These are phyloP conservation scores for Solanum chilense DNA, from an alignment of 257 asterid species.

Conservation along the genomic window DNA sequence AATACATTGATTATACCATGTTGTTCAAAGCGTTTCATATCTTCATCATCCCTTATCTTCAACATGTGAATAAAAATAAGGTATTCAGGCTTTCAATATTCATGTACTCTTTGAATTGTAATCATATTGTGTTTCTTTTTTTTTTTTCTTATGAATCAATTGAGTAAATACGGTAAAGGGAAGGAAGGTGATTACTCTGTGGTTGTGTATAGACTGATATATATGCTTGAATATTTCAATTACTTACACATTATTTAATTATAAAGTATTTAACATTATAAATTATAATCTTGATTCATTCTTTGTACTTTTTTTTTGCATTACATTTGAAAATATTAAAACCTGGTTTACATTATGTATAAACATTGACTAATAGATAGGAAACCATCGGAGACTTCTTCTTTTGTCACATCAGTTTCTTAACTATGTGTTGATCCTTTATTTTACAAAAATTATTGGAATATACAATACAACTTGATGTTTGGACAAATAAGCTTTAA, in stretches of 20 bases:
- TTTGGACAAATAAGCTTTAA: background rate
- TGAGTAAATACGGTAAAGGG: background rate
- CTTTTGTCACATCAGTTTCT: background rate
- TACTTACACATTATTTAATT: background rate
- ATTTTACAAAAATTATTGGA: background rate
- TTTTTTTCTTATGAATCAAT: too few species aligned
- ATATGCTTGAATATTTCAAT: background rate
- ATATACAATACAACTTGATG: too few species aligned
- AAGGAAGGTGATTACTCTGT: background rate
- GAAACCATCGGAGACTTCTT: too few species aligned
- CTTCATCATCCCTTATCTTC: too few species aligned
- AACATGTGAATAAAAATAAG: too few species aligned
- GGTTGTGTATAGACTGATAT: background rate
- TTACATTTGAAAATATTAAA: background rate
- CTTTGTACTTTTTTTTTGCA: background rate
- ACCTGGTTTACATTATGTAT: background rate
- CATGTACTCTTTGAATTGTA: too few species aligned
- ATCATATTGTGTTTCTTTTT: too few species aligned
- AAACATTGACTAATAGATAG: too few species aligned
- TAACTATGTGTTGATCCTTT: background rate
- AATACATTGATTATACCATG: too few species aligned
- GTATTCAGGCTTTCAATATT: too few species aligned
- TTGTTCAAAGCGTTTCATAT: too few species aligned
- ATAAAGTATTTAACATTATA: background rate
- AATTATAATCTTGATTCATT: background rate